phyloP scores from a whole-genome alignment of 129 eudicot genomes.

The Centrapalus pauciflorus region DNA sequence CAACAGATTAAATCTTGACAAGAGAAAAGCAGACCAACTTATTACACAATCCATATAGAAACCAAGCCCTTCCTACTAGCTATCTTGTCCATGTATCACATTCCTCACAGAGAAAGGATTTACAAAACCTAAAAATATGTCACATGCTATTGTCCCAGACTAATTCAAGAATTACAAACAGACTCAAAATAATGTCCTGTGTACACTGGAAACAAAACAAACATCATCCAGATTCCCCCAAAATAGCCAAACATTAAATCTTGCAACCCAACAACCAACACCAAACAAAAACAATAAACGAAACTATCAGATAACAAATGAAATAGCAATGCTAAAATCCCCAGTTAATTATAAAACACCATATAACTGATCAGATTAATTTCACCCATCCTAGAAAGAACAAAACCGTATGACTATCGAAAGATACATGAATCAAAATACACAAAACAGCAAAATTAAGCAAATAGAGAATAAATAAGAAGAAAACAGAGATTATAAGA shows the following conservation, averaged over 20 bases:
- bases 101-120: not conserved
- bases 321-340: not conserved
- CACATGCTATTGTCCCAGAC: not conserved
- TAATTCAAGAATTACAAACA: not conserved
- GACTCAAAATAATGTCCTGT: not conserved
- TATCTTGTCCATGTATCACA: not conserved
- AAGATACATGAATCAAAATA: not conserved
- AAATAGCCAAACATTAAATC: not conserved
- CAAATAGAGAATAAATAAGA: not conserved
- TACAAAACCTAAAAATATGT: constrained; percentile 13
- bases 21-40: not conserved
- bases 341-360: constrained; percentile 1
- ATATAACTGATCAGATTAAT: constrained; percentile 4
- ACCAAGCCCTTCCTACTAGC: not conserved
- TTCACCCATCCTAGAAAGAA: constrained; percentile 2
- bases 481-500: not conserved
- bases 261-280: constrained; percentile 1
- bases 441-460: not conserved
- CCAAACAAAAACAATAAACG: not conserved
- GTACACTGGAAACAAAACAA: not conserved
- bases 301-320: not conserved
- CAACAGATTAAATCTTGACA: not conserved
- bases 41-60: not conserved
- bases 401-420: constrained; percentile 6
- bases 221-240: constrained; percentile 5